phyloP scores from a whole-genome alignment of 148 eudicot species.

The Gaultheria prostrata region DNA sequence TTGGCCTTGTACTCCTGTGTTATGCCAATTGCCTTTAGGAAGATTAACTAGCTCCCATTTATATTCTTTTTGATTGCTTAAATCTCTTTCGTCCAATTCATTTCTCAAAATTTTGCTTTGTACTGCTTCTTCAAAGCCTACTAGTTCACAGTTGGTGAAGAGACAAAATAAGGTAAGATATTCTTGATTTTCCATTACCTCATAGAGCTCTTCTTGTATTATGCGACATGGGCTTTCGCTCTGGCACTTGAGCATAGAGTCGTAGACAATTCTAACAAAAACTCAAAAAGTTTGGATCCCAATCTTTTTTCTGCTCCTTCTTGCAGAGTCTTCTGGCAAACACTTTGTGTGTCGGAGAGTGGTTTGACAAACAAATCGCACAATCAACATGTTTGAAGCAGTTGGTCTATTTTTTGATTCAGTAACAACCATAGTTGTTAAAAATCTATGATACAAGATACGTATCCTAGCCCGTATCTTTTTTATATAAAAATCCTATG shows the following conservation, averaged over 20 bases:
- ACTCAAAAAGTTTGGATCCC: background rate
- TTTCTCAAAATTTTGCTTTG: too few species aligned
- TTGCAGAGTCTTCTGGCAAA: background rate
- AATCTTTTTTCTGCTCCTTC: background rate
- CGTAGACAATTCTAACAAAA: background rate
- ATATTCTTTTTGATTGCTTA: too few species aligned
- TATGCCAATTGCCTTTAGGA: too few species aligned
- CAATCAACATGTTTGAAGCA: background rate
- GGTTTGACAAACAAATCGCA: background rate
- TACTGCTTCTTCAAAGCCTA: background rate
- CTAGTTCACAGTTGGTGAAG: background rate
- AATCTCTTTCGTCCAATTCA: too few species aligned
- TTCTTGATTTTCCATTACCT: too few species aligned
- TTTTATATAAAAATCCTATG: too few species aligned
- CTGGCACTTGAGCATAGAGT: background rate
- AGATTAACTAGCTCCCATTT: too few species aligned
- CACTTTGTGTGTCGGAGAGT: background rate
- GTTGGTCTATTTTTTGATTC: background rate
- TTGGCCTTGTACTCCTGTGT: too few species aligned
- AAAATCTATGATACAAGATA: too few species aligned
- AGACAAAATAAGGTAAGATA: background rate
- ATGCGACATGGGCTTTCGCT: background rate
- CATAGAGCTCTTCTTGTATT: too few species aligned
- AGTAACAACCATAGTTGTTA: background rate
- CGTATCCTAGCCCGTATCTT: too few species aligned